Base-by-base conservation (phyloP, 805 yeast genomes). In the Tetrapisispora phaffii region DNA sequence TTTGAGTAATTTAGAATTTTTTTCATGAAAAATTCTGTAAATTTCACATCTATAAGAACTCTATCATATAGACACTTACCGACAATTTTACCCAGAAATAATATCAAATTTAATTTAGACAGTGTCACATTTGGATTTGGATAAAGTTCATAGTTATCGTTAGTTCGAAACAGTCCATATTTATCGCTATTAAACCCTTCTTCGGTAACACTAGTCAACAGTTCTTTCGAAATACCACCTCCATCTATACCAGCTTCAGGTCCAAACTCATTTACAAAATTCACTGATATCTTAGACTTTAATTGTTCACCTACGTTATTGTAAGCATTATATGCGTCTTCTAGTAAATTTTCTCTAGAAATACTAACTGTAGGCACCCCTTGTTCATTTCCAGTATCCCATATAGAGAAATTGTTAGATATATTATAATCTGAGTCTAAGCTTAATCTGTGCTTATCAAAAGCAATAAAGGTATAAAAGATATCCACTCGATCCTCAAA, bases 181-280 rank as follows among this genome's bases (percentile, higher is more conserved):
- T 55, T 49, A 12, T 41, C 55, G 4, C 70, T 65, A 26, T 69
- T 65, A 54, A 90, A 85, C 0, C 85, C 89, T 50, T 83, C 85
- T 4, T 67, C 68, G 2, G 82, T 76, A 0, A 87, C 79, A 42
- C 82, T 70, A 2, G 90, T 87, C 45, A 90, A 66, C 50, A 93
- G 79, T 56, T 90, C 98, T 60, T 90, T 89, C 0, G 97, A 89
- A 21, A 90, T 69, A 1, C 98, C 98, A 12, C 97, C 98, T 7
- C 98, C 98, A 62, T 90, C 98, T 36, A 90, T 82, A 1, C 98
- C 98, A 0, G 81, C 87, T 59, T 90, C 97, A 15, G 67, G 68
- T 1, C 89, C 95, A 64, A 80, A 77, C 45, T 82, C 75, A 55
- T 85, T 84, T 32, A 69, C 68, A 57, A 93, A 88, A 15, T 73